A percentile compares a stretch with the other conserved stretches of the same genome.
Conservation (phyloP, 192 early-diverging fungal genomes). For the Lobosporangium transversale region DNA sequence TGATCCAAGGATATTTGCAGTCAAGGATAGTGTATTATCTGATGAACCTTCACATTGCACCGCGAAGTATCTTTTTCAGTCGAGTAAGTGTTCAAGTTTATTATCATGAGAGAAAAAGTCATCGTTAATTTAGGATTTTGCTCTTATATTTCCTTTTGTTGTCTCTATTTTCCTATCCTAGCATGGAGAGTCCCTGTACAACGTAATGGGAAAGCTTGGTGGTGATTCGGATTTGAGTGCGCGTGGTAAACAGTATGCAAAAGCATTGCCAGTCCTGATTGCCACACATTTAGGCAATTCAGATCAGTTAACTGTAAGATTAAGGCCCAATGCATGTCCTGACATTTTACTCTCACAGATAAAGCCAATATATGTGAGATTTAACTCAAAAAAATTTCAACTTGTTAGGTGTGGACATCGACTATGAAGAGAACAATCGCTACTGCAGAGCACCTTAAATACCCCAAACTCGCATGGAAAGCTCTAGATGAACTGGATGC, state of each 20-base stretch:
- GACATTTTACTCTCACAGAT: too few relatives aligned
- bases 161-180: constrained; percentile 52
- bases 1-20: constrained; percentile 95
- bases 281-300: constrained; percentile 77
- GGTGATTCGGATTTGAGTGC: constrained; percentile 93
- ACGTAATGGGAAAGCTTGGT: constrained; percentile 91
- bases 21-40: constrained; percentile 98
- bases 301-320: constrained; percentile 69
- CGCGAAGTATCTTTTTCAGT: constrained; percentile 92
- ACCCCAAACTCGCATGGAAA: constrained; percentile 96
- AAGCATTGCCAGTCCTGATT: constrained; percentile 85
- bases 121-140: too few relatives aligned
- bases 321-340: constrained; percentile 2
- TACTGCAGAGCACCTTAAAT: constrained; percentile 80
- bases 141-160: too few relatives aligned
- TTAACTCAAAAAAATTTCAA: too few relatives aligned
- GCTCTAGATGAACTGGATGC: constrained; percentile 97
- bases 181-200: constrained; percentile 95
- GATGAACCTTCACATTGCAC: constrained; percentile 98
- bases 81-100: constrained; percentile 55
- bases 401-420: constrained; percentile 94
- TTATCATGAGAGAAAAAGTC: too few relatives aligned
- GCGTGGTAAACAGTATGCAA: constrained; percentile 87
- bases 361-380: too few relatives aligned
- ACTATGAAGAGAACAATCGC: constrained; percentile 94